Percentiles rank a stretch among this genome's conserved stretches.
Conservation (phyloP, 495 filamentous ascomycete species). For the Neurospora sp. region DNA sequence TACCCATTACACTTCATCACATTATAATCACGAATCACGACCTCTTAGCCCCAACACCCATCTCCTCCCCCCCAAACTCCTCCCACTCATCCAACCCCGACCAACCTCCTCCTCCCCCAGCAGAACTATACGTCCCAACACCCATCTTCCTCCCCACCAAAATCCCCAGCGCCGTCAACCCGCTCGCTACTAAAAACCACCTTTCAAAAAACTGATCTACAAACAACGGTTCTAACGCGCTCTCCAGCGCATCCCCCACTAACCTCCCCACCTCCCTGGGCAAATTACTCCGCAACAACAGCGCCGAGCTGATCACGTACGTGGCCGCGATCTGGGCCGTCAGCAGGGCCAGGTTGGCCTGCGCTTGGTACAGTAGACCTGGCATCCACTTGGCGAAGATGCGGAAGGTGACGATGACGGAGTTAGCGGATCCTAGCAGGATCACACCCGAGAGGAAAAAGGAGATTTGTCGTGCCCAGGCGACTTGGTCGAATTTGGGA, state of each 20-base stretch:
- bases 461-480: conserved; percentile 68
- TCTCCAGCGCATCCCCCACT: conserved; percentile 60
- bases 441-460: conserved; percentile 71
- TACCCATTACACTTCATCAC: not conserved
- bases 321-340: conserved; percentile 67
- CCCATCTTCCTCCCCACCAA: conserved; percentile 55
- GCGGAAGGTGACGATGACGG: conserved; percentile 64
- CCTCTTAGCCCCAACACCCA: conserved; percentile 49
- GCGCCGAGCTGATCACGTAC: conserved; percentile 66
- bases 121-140: not conserved
- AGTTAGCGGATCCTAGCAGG: conserved; percentile 63
- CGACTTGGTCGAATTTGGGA: conserved; percentile 54
- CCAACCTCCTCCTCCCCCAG: conserved; percentile 21
- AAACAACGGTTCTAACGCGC: conserved; percentile 56
- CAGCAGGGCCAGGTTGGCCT: conserved; percentile 61
- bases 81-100: conserved; percentile 51
- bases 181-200: conserved; percentile 60
- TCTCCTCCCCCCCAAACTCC: conserved; percentile 55
- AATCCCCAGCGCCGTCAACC: conserved; percentile 53
- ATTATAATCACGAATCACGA: conserved; percentile 19
- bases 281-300: conserved; percentile 63
- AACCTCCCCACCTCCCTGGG: conserved; percentile 60
- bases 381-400: conserved; percentile 64
- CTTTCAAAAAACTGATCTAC: conserved; percentile 84
- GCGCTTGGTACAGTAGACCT: conserved; percentile 46